A percentile compares a stretch with the other conserved stretches of the same genome.
These are phyloP conservation scores for Parastagonospora avenae DNA, from an alignment of 2,329 filamentous ascomycete species.

Conservation along the genomic window DNA sequence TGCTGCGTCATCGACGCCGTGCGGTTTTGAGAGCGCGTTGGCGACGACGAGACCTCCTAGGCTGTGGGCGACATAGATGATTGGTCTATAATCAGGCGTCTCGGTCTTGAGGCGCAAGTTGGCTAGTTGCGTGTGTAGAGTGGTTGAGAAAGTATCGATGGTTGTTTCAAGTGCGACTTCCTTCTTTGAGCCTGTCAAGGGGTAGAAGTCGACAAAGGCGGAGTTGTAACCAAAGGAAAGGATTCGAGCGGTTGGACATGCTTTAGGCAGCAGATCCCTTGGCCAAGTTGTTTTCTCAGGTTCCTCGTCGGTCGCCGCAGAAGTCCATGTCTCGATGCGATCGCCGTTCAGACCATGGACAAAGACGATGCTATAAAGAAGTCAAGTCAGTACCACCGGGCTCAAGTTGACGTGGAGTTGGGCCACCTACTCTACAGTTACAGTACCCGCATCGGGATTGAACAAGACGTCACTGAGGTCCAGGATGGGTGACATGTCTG, in stretches of 20 bases:
- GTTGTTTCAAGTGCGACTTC: slow-evolving; percentile 4
- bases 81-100: slow-evolving; percentile 11
- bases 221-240: slow-evolving; percentile 20
- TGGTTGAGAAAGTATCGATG: slow-evolving; percentile 14
- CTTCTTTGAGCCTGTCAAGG: slow-evolving; percentile 7
- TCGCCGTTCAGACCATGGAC: slow-evolving; percentile 13
- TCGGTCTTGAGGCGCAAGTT: slow-evolving; percentile 9
- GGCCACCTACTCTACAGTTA: no score
- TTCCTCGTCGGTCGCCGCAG: neutral
- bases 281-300: slow-evolving; percentile 9
- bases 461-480: no score
- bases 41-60: slow-evolving; percentile 17
- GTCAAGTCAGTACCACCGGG: no score
- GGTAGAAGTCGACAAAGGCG: slow-evolving; percentile 11
- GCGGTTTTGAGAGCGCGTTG: slow-evolving; percentile 11
- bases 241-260: slow-evolving; percentile 14
- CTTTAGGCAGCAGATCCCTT: slow-evolving; percentile 14
- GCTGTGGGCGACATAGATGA: slow-evolving; percentile 18
- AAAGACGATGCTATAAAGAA: slow-evolving; percentile 10
- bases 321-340: slow-evolving; percentile 11
- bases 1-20: slow-evolving; percentile 5
- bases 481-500: no score
- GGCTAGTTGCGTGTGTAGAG: slow-evolving; percentile 9
- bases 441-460: no score
- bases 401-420: no score